Percentiles rank a stretch among this genome's conserved stretches.
Conservation (phyloP, 768 basidiomycete species). For the Lactarius pseudohatsudake region DNA sequence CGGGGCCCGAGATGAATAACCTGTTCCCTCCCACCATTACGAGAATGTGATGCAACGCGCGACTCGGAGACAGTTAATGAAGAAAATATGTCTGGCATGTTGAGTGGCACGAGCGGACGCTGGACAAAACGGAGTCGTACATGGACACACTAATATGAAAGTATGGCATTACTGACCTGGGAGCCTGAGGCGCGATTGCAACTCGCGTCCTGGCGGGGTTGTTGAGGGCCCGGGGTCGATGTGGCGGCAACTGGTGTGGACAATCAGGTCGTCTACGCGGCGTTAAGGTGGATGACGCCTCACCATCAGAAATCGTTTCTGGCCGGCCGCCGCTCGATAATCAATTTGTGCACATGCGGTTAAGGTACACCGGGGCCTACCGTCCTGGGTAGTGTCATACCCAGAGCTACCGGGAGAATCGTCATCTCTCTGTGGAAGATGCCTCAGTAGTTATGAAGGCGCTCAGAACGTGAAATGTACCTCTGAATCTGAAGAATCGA, state of each 20-base stretch:
- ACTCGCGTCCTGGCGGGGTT: not conserved
- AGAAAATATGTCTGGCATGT: slow-evolving; percentile 3
- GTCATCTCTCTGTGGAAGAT: not conserved
- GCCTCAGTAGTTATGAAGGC: not conserved
- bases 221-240: not conserved
- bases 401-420: not conserved
- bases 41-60: not conserved
- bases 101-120: slow-evolving; percentile 3
- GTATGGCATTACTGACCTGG: not conserved
- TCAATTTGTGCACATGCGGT: not conserved
- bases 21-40: not conserved
- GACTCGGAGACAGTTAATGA: not conserved
- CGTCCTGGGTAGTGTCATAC: not conserved
- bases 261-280: not conserved
- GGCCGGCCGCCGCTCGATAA: not conserved
- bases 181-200: not conserved
- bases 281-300: not conserved
- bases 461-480: not conserved
- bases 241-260: not conserved
- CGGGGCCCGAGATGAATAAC: not conserved
- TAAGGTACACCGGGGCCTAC: slow-evolving; percentile 1
- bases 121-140: not conserved
- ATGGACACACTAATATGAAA: not conserved
- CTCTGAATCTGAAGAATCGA: slow-evolving; percentile 17
- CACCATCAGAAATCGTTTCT: not conserved